phyloP scores from a whole-genome alignment of 2,329 filamentous ascomycete genomes.

The Pseudogymnoascus sp. region DNA sequence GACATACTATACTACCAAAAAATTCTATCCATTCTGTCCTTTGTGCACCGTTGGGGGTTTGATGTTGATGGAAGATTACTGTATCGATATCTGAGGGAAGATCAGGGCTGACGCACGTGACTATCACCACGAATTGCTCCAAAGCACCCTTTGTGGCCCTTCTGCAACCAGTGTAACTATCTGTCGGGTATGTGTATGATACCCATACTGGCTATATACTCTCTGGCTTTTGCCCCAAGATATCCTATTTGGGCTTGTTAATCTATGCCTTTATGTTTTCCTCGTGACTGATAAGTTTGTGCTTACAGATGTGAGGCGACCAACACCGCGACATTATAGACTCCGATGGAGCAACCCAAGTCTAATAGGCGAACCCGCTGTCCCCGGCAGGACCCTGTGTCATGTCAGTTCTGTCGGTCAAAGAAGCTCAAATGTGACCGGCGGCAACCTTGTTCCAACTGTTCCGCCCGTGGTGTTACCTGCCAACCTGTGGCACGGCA shows the following conservation, averaged over 20 bases:
- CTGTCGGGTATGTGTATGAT: neutral
- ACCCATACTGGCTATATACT: neutral
- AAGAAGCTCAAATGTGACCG: conserved; percentile 24
- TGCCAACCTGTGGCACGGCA: conserved; percentile 1
- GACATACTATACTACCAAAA: neutral
- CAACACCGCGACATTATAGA: neutral
- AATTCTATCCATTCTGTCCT: neutral
- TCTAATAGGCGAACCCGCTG: neutral
- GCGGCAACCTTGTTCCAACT: conserved; percentile 22
- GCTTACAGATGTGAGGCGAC: neutral
- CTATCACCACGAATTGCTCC: neutral
- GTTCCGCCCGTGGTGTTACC: conserved; percentile 15
- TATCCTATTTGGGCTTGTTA: neutral
- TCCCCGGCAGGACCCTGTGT: conserved; percentile 22
- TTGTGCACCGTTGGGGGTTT: neutral
- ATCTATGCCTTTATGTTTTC: neutral
- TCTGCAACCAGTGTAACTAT: neutral
- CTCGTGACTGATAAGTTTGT: neutral
- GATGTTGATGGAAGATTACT: neutral
- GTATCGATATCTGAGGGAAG: neutral
- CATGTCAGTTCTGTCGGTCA: conserved; percentile 21
- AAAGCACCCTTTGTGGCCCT: neutral
- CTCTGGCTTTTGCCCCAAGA: neutral
- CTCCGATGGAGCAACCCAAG: neutral
- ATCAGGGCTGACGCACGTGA: neutral